phyloP scores from a whole-genome alignment of 2,329 filamentous ascomycete species.

The Penicillium sp. region DNA sequence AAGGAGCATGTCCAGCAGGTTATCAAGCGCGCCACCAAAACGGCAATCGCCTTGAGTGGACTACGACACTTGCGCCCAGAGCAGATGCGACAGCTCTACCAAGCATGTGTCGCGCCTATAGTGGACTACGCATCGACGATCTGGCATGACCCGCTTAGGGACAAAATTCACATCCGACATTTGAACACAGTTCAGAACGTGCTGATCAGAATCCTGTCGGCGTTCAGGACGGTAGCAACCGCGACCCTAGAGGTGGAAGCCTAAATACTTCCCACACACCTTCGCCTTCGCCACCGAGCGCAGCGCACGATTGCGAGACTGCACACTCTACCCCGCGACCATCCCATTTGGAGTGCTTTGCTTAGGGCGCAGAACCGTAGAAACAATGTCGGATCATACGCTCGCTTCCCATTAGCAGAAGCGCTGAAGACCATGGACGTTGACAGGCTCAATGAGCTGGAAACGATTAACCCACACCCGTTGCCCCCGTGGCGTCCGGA shows the following conservation, averaged over 20 bases:
- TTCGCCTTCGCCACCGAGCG: not conserved
- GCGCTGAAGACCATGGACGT: constrained; percentile 16
- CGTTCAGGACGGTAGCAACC: constrained; percentile 1
- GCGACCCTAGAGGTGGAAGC: not conserved
- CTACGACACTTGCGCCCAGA: not conserved
- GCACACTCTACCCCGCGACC: not conserved
- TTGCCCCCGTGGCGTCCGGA: constrained; percentile 19
- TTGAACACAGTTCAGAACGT: not conserved
- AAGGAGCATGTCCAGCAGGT: not conserved
- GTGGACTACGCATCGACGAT: constrained; percentile 2
- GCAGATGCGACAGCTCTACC: constrained; percentile 1
- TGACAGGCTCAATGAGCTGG: constrained; percentile 21
- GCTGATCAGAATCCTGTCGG: not conserved
- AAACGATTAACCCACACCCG: constrained; percentile 8
- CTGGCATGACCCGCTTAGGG: not conserved
- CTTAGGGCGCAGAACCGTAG: not conserved
- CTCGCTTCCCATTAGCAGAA: constrained; percentile 9
- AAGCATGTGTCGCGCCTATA: not conserved
- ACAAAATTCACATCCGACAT: not conserved
- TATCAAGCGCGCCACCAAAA: not conserved
- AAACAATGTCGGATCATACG: not conserved
- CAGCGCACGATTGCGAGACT: not conserved
- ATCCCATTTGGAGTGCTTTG: not conserved
- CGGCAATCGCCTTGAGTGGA: not conserved
- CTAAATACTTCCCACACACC: not conserved